These are phyloP conservation scores for Cyclotella sp. DNA, from an alignment of 108 stramenopile genomes.

Conservation along the genomic window DNA sequence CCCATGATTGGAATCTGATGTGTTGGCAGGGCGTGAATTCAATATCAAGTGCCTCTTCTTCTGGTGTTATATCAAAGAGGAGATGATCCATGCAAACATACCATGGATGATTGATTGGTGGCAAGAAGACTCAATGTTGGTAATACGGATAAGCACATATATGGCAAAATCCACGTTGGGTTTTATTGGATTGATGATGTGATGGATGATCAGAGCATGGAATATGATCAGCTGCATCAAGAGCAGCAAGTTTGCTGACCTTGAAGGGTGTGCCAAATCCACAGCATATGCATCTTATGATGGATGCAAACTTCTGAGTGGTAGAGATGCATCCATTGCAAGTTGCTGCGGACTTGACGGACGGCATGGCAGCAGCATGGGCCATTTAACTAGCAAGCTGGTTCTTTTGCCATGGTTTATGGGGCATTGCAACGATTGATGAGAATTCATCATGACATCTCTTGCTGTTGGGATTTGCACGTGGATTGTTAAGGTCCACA, in stretches of 20 bases:
- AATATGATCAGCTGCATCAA: background rate
- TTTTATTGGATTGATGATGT: constrained; percentile 5
- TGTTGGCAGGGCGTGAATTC: background rate
- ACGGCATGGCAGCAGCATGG: background rate
- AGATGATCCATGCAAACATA: background rate
- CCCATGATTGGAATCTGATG: constrained; percentile 3
- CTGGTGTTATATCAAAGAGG: constrained; percentile 3
- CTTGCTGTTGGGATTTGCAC: background rate
- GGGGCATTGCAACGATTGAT: background rate
- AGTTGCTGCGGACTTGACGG: constrained; percentile 3
- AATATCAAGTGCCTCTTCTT: constrained; percentile 4
- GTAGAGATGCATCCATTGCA: constrained; percentile 14
- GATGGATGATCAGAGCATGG: background rate
- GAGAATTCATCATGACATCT: background rate
- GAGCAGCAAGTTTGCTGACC: background rate
- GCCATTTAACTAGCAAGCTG: background rate
- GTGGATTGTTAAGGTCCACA: background rate
- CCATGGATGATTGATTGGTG: background rate
- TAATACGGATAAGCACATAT: background rate
- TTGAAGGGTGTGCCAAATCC: background rate
- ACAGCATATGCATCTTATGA: background rate
- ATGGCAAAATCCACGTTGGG: background rate
- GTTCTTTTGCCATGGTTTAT: constrained; percentile 6
- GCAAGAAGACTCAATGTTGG: background rate
- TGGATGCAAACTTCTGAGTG: background rate